phyloP scores from a whole-genome alignment of 768 basidiomycete species.

The Dioszegia hungarica region DNA sequence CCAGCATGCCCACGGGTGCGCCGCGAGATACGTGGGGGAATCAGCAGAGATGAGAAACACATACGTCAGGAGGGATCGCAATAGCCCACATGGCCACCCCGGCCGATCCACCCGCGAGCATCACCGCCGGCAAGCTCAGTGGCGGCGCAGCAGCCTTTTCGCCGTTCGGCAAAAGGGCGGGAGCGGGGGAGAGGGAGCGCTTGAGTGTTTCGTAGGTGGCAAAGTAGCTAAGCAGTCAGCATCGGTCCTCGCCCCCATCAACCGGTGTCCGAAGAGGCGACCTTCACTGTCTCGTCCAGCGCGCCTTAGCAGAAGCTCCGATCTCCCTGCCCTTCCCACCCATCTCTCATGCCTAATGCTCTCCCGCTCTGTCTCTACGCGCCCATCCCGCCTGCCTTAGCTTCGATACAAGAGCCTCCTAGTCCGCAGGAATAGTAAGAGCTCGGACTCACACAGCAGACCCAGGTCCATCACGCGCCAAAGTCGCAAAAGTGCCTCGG shows the following conservation, averaged over 20 bases:
- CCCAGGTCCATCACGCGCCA: constrained; percentile 92
- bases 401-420: no score
- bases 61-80: constrained; percentile 92
- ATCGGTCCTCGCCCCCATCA: neutral
- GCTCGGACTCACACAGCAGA: constrained; percentile 73
- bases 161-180: constrained; percentile 18
- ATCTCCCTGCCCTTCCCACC: neutral
- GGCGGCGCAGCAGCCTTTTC: constrained; percentile 63
- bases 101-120: constrained; percentile 86
- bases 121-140: constrained; percentile 77
- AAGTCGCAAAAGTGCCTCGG: constrained; percentile 86
- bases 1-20: no score
- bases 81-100: constrained; percentile 98
- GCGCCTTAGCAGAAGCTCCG: no score
- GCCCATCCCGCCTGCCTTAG: no score
- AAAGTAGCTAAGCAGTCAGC: constrained; percentile 65
- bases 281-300: no score
- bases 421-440: neutral
- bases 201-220: constrained; percentile 95
- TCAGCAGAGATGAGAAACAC: constrained; percentile 49
- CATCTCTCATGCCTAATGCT: no score
- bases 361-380: no score
- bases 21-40: no score
- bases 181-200: constrained; percentile 60
- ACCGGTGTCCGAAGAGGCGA: neutral